Percentiles rank a stretch among this genome's conserved stretches.
phyloP scores from a whole-genome alignment of 2,329 filamentous ascomycete species.

The Dactylonectria macrodidyma region DNA sequence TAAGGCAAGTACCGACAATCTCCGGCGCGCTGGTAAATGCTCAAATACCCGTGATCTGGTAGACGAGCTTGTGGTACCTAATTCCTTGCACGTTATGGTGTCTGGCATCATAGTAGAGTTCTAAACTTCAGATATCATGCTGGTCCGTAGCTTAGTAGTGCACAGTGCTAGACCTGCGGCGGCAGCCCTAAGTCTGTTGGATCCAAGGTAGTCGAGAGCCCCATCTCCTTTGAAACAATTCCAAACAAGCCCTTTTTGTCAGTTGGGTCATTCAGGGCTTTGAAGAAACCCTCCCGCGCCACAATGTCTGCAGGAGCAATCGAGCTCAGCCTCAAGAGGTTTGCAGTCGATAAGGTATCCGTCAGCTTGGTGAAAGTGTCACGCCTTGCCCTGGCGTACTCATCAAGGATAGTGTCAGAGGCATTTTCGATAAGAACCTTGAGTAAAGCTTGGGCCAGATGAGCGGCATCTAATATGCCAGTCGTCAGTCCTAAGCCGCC shows the following conservation, averaged over 20 bases:
- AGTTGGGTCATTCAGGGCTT: background rate
- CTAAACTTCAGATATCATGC: background rate
- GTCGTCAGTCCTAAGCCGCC: constrained; percentile 14
- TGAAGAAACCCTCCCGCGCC: background rate
- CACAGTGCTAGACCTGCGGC: background rate
- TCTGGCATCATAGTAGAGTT: background rate
- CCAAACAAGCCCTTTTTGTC: background rate
- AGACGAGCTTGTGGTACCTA: background rate
- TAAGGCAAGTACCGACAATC: background rate
- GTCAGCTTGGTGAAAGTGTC: background rate
- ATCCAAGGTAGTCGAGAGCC: constrained; percentile 2
- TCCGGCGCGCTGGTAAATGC: background rate
- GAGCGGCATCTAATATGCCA: constrained; percentile 15
- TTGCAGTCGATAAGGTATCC: constrained; percentile 1
- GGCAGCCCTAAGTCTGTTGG: background rate
- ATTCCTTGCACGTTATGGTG: background rate
- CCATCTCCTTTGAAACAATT: background rate
- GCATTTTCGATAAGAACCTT: constrained; percentile 6
- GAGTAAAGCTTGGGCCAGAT: constrained; percentile 13
- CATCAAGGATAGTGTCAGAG: constrained; percentile 9
- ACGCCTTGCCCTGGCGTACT: constrained; percentile 7
- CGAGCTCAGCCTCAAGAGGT: background rate
- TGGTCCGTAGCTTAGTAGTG: background rate
- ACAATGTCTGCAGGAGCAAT: background rate
- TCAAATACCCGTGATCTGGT: background rate